Conservation (phyloP, 257 asterid genomes). For the Verbascum thapsus region DNA sequence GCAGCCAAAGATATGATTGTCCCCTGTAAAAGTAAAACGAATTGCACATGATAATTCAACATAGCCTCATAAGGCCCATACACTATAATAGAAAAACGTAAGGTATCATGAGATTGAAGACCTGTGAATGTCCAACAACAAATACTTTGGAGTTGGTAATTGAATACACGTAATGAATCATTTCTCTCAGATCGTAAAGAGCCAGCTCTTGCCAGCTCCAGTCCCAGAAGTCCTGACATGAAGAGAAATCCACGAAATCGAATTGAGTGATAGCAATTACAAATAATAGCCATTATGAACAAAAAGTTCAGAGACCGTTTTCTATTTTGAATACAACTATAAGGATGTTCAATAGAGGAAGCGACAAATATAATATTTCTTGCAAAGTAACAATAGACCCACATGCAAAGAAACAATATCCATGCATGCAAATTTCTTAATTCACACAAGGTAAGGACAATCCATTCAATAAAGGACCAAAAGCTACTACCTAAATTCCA, state of each 20-base stretch:
- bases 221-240: constrained; percentile 86
- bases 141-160: constrained; percentile 64
- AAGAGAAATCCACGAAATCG: constrained; percentile 22
- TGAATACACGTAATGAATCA: constrained; percentile 65
- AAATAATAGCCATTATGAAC: not conserved
- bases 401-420: constrained; percentile 18
- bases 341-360: constrained; percentile 6
- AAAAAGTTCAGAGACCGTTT: constrained; percentile 1
- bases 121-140: constrained; percentile 98
- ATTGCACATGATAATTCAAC: constrained; percentile 26
- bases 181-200: constrained; percentile 78
- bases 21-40: constrained; percentile 56
- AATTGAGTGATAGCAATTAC: constrained; percentile 15
- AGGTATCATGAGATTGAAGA: constrained; percentile 32
- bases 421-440: constrained; percentile 13
- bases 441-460: not conserved
- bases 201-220: constrained; percentile 99
- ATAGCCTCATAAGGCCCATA: constrained; percentile 5
- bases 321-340: constrained; percentile 8
- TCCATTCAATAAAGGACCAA: constrained; percentile 6
- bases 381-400: constrained; percentile 10
- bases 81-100: not conserved
- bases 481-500: not conserved
- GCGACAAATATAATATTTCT: constrained; percentile 9
- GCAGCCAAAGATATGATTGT: constrained; percentile 97